Percentiles rank a stretch among this genome's conserved stretches.
These are phyloP conservation scores for Coemansia sp. DNA, from an alignment of 371 early-diverging fungal species.

Conservation along the genomic window DNA sequence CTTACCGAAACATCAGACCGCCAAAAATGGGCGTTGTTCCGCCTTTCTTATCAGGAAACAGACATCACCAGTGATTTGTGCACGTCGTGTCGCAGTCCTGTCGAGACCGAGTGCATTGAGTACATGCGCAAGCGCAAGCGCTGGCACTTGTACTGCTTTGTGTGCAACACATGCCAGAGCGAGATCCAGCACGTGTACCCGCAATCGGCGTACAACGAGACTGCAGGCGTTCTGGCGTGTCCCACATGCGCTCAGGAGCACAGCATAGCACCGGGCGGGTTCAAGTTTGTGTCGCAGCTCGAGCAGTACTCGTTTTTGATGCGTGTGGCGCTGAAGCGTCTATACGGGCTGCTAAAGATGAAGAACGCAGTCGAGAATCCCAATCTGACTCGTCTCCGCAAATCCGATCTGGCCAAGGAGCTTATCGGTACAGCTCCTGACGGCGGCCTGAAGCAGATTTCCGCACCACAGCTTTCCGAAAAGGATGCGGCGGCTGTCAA, in stretches of 20 bases:
- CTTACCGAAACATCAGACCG: slow-evolving; percentile 53
- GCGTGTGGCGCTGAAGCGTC: slow-evolving; percentile 79
- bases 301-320: slow-evolving; percentile 88
- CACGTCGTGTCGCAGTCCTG: slow-evolving; percentile 65
- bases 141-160: slow-evolving; percentile 84
- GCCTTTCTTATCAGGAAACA: slow-evolving; percentile 55
- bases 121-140: slow-evolving; percentile 47
- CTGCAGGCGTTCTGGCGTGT: slow-evolving; percentile 55
- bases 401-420: slow-evolving; percentile 25
- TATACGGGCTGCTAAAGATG: slow-evolving; percentile 68
- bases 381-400: slow-evolving; percentile 18
- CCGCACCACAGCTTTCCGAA: background rate
- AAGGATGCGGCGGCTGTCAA: slow-evolving; percentile 16
- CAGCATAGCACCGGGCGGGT: slow-evolving; percentile 55
- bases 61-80: slow-evolving; percentile 80
- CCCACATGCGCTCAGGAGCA: slow-evolving; percentile 56
- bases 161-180: slow-evolving; percentile 66
- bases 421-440: slow-evolving; percentile 9
- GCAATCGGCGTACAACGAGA: slow-evolving; percentile 56
- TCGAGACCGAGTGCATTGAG: slow-evolving; percentile 87
- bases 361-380: slow-evolving; percentile 50
- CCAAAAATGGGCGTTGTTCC: slow-evolving; percentile 50
- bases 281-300: slow-evolving; percentile 78
- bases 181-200: slow-evolving; percentile 56
- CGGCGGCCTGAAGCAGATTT: slow-evolving; percentile 5